Evolutionary conservation across 139 green algal species (phyloP), one percentile per base, ranked within the genome.

Genomic region (Coccomyxa sp.): DNA sequence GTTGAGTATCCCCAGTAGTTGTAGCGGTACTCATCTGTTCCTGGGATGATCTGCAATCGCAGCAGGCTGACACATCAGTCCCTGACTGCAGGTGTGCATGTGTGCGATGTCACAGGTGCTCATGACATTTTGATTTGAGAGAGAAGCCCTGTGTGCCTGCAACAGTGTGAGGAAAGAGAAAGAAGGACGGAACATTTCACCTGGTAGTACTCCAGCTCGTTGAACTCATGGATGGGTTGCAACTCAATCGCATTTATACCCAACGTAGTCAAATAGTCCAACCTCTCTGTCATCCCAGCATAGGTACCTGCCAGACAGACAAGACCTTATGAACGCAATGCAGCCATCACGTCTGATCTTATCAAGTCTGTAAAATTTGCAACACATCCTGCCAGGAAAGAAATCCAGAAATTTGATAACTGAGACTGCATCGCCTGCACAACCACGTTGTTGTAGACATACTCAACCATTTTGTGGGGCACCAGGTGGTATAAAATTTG

Each of bases 1-100:
- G 96, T 98, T 67, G 95, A 98, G 90, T 99, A 99, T 63, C 97
- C 97, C 97, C 97, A 99, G 86, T 96, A 98, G 89, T 99, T 99
- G 89, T 90, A 96, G 67, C 94, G 85, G 86, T 92, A 91, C 57
- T 77, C 67, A 38, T 86, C 79, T 13, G 59, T 90, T 30, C 86
- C 88, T 16, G 88, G 90, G 67, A 88, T 89, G 13, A 89, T 13
- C 86, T 89, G 84, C 71, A 13, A 78, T 51, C 1, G 25, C 45
- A 21, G 28, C 63, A 60, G 13, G 1, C 18, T 71, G 38, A 51
- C 38, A 58, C 21, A 57, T 38, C 67, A 75, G 67, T 25, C 23
- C 67, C 21, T 27, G 67, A 25, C 67, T 25, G 38, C 7, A 51
- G 38, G 38, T 51, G 38, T 51, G 38, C 38, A 51, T 7, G 7